A percentile compares a stretch with the other conserved stretches of the same genome.
phyloP scores from a whole-genome alignment of 306 rosid genomes.

The Malus domestica region ASM211411v1 NC_041799.1:8040501-8041000 shows the following conservation, averaged over 20 bases:
- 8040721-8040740: no score
- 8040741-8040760: neutral
- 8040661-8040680: accelerated
- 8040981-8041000: no score
- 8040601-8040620: neutral
- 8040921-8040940: no score
- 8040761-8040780: neutral
- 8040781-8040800: neutral
- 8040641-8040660: accelerated
- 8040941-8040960: no score
- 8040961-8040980: no score
- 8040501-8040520: neutral
- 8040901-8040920: accelerated
- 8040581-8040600: neutral
- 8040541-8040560: neutral
- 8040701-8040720: accelerated
- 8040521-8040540: neutral
- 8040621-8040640: accelerated
- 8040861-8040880: no score
- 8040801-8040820: no score
- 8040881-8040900: no score
- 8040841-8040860: no score
- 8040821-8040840: no score
- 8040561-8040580: neutral
- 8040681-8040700: accelerated